These are phyloP conservation scores for Nicotiana noctiflora DNA, from an alignment of 257 asterid species.

Conservation along the genomic window DNA sequence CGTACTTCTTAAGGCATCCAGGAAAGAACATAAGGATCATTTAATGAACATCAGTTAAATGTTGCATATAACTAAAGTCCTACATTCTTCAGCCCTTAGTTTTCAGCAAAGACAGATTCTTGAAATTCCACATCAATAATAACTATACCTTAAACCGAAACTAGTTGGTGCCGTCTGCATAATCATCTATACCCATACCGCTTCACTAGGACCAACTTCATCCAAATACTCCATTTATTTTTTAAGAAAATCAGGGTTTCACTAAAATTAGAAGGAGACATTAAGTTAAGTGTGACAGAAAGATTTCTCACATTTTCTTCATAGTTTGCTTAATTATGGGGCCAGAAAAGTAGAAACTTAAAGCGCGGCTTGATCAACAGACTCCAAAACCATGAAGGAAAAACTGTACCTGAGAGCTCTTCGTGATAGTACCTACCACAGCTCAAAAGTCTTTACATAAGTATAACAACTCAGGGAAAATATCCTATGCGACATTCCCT, in stretches of 20 bases:
- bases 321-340: not conserved
- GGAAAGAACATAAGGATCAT: not conserved
- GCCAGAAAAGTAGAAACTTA: constrained; percentile 2
- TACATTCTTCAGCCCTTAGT: not conserved
- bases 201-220: not conserved
- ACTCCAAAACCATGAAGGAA: constrained; percentile 14
- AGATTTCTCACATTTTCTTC: not conserved
- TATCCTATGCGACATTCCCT: not conserved
- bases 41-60: not conserved
- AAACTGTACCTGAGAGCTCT: not conserved
- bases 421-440: not conserved
- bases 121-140: not conserved
- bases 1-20: not conserved
- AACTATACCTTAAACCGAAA: not conserved
- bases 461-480: not conserved
- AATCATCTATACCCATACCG: not conserved
- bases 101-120: not conserved
- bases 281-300: not conserved
- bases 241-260: not conserved
- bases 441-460: not conserved
- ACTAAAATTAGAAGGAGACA: not conserved
- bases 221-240: not conserved
- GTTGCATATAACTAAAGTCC: not conserved
- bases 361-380: not conserved
- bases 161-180: not conserved